Percentiles rank a stretch among this genome's conserved stretches.
phyloP scores from a whole-genome alignment of 345 rosid genomes.

The Microthlaspi erraticum region DNA sequence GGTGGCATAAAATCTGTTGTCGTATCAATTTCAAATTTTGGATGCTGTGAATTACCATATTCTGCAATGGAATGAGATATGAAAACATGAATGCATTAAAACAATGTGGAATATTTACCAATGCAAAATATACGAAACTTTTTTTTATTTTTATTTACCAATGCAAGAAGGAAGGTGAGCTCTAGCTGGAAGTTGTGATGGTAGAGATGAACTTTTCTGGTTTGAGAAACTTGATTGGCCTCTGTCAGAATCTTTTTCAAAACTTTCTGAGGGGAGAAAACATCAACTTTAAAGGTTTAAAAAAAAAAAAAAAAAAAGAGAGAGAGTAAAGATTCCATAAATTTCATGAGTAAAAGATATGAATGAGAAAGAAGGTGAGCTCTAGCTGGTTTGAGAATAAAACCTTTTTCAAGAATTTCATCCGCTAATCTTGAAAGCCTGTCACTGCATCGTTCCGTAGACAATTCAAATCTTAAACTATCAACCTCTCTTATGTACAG shows the following conservation, averaged over 20 bases:
- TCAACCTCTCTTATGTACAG: constrained; percentile 87
- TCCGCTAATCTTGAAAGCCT: constrained; percentile 70
- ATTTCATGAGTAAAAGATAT: too few relatives aligned
- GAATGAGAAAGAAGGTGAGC: neutral
- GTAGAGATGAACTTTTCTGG: constrained; percentile 64
- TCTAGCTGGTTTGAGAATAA: too few relatives aligned
- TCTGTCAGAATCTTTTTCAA: constrained; percentile 53
- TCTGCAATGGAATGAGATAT: constrained; percentile 49
- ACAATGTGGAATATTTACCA: neutral
- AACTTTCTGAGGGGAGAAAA: constrained; percentile 55
- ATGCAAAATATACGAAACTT: neutral
- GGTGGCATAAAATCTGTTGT: constrained; percentile 69
- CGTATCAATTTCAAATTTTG: constrained; percentile 71
- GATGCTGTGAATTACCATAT: constrained; percentile 70
- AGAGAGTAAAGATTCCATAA: too few relatives aligned
- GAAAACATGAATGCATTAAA: constrained; percentile 2
- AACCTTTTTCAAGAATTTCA: constrained; percentile 86
- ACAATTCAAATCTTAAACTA: constrained; percentile 90
- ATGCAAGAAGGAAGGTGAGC: constrained; percentile 94
- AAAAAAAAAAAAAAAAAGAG: too few relatives aligned
- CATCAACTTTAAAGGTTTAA: neutral
- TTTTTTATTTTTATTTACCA: constrained; percentile 45
- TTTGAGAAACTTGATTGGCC: constrained; percentile 56
- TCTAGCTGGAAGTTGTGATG: constrained; percentile 83
- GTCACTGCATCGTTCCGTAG: constrained; percentile 77